Base-by-base conservation (phyloP, 2,329 filamentous ascomycete genomes). In the Epicoccum sorghinum region DNA sequence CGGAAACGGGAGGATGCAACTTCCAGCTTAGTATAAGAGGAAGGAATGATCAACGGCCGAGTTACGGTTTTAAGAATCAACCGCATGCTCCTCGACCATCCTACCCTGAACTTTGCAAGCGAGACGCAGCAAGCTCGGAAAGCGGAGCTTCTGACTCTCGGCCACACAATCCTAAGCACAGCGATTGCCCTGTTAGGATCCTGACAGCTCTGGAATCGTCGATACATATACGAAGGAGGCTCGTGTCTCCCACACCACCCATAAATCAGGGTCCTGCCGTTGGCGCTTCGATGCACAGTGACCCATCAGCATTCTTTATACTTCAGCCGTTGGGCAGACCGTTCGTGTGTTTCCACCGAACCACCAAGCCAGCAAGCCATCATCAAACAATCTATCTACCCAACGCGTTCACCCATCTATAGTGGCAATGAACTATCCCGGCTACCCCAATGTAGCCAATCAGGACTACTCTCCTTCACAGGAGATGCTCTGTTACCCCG, bases 401-500 rank as follows among this genome's bases (percentile, higher is more conserved):
- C 18, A 44, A 49, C 40, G 50, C 35, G 27, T 40, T 44, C 32
- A 18, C 35, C 23, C 40, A 41, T 27, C 36, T 23, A 40, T 14
- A 40, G 14, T 49, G 38, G 52, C 52, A 46, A 72, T 71, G 67
- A 64, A 65, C 52, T 58, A 58, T 45, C 59, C 59, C 37, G 60
- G 50, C 37, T 65, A 62, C 50, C 63, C 67, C 10, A 59, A 63
- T 32, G 59, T 63, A 52, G 60, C 62, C 57, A 63, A 64, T 49
- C 48, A 55, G 38, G 64, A 68, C 52, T 65, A 61, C 53, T 69
- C 66, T 33, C 67, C 67, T 38, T 44, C 53, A 32, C 62, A 58
- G 44, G 64, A 66, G 36, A 47, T 57, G 23, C 54, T 67, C 23
- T 54, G 62, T 25, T 68, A 69, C 36, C 57, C 59, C 10, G 62